Evolutionary conservation across 2,329 filamentous ascomycete genomes (phyloP), one percentile per base, ranked within the genome.

Genomic region (Blastomyces parvus): DNA sequence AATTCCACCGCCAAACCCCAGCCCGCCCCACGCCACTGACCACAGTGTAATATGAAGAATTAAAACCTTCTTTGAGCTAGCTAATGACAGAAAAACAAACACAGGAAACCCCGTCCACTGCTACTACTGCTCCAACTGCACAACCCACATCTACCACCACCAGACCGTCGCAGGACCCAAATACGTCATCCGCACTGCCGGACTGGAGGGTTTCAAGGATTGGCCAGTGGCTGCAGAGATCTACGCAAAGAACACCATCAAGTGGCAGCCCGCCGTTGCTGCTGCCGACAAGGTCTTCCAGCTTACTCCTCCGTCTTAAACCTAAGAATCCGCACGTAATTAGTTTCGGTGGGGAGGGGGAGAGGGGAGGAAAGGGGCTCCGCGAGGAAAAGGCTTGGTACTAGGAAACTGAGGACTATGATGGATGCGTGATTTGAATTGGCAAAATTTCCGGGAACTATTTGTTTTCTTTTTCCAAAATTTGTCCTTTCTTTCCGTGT

Each of bases 91-190:
- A 27, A 22, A 25, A 27, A 25, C 25, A 9, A 58, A 25, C 38
- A 68, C 55, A 79, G 81, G 81, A 67, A 83, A 84, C 60, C 70
- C 74, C 7, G 81, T 84, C 40, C 74, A 83, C 72, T 85, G 83
- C 77, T 84, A 80, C 76, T 84, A 80, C 74, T 84, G 83, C 76
- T 76, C 79, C 56, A 82, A 81, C 68, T 85, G 82, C 79, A 83
- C 80, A 8, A 70, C 76, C 3, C 82, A 83, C 69, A 76, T 81
- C 38, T 84, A 84, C 72, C 82, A 84, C 72, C 80, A 83, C 68
- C 82, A 84, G 67, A 76, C 78, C 53, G 78, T 79, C 58, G 74
- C 82, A 66, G 79, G 81, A 63, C 72, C 74, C 3, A 82, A 74
- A 58, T 80, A 83, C 64, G 75, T 84, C 62, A 74, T 82, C 7